Percentiles rank a stretch among this genome's conserved stretches.
These are phyloP conservation scores for Odontarrhena argentea DNA, from an alignment of 345 rosid genomes.

Conservation along the genomic window DNA sequence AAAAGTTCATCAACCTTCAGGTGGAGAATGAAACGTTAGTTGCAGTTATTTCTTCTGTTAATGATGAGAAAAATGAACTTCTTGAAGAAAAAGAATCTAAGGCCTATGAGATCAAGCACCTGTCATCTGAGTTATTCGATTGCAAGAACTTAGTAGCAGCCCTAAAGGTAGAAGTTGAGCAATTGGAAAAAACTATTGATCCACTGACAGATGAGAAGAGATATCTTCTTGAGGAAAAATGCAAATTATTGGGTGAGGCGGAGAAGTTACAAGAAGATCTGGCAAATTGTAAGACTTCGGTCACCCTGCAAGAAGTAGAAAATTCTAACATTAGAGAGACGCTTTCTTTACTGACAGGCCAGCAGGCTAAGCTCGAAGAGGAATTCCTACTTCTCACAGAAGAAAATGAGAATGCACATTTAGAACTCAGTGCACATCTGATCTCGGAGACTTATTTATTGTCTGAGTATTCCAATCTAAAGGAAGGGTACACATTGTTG, in stretches of 20 bases:
- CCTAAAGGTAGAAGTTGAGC: conserved; percentile 60
- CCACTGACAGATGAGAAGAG: conserved; percentile 55
- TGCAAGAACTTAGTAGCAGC: conserved; percentile 48
- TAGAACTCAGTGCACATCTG: conserved; percentile 52
- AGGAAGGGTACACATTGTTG: conserved; percentile 46
- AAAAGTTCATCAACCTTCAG: conserved; percentile 49
- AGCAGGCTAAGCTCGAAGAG: conserved; percentile 52
- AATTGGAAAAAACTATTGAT: conserved; percentile 48
- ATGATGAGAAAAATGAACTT: conserved; percentile 56
- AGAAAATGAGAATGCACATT: conserved; percentile 49
- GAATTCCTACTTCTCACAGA: conserved; percentile 52
- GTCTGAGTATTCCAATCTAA: conserved; percentile 56
- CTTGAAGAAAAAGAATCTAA: conserved; percentile 51
- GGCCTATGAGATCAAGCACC: conserved; percentile 52
- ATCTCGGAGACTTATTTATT: conserved; percentile 49
- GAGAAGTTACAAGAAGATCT: conserved; percentile 60
- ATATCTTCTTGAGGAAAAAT: conserved; percentile 51
- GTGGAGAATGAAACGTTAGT: conserved; percentile 63
- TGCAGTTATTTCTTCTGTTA: conserved; percentile 45
- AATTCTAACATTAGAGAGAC: conserved; percentile 46
- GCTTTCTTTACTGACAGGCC: conserved; percentile 46
- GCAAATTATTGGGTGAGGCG: conserved; percentile 44
- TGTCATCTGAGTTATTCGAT: conserved; percentile 54
- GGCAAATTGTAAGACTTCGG: conserved; percentile 53
- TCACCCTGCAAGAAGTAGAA: conserved; percentile 59